Conservation (phyloP, 495 filamentous ascomycete species). For the Podospora australis region DNA sequence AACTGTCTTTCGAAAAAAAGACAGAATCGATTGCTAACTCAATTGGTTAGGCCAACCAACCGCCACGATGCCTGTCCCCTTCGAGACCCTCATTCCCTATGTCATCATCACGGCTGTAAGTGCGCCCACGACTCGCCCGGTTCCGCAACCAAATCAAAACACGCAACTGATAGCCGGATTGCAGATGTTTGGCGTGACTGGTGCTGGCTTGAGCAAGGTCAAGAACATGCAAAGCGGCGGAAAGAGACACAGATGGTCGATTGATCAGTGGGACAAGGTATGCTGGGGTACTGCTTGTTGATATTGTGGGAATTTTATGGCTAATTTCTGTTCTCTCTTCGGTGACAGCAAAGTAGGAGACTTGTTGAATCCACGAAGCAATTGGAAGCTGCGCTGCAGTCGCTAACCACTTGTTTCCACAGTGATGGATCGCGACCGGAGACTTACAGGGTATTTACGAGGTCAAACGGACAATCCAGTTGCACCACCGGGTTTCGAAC, state of each 20-base stretch:
- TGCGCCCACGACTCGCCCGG: conserved; percentile 24
- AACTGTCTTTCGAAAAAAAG: too few species aligned
- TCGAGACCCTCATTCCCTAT: conserved; percentile 92
- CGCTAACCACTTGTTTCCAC: conserved; percentile 19
- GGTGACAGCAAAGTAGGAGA: conserved; percentile 65
- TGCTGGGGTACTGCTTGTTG: conserved; percentile 40
- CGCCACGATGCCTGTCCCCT: conserved; percentile 81
- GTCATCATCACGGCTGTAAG: conserved; percentile 81
- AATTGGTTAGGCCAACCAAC: conserved; percentile 19
- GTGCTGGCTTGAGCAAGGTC: conserved; percentile 65
- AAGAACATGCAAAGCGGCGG: conserved; percentile 78
- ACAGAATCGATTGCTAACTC: conserved; percentile 17
- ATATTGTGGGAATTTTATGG: conserved; percentile 3
- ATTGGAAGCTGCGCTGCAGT: background rate
- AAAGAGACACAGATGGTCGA: conserved; percentile 73
- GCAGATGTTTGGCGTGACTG: conserved; percentile 88
- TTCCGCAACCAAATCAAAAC: too few species aligned
- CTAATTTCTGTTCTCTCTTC: conserved; percentile 28
- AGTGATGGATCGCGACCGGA: conserved; percentile 97
- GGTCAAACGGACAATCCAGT: conserved; percentile 75
- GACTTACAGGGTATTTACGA: conserved; percentile 77
- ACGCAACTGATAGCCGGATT: conserved; percentile 24
- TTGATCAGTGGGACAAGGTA: conserved; percentile 93
- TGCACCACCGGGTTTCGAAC: conserved; percentile 82
- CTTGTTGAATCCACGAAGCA: background rate